Evolutionary conservation across 2,329 filamentous ascomycete species (phyloP), one percentile per base, ranked within the genome.

Genomic region (Aureobasidium sp.): DNA sequence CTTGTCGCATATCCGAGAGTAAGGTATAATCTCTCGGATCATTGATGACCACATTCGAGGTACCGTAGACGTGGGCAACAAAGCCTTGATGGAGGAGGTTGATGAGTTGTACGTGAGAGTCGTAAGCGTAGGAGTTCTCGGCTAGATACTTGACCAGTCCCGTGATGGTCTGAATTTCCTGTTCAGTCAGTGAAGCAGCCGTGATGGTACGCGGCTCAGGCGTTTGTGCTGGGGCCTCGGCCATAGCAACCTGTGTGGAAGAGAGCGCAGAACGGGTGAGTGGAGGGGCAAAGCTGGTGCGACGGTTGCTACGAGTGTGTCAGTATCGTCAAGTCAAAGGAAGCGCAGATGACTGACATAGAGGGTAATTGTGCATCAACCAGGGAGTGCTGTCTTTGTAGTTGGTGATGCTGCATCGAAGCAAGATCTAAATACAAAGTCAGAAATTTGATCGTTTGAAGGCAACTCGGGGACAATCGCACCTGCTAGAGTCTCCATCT

Each of bases 401-500:
- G 67, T 67, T 77, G 77, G 66, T 78, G 77, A 51, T 78, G 76
- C 66, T 78, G 78, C 74, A 78, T 77, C 8, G 75, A 75, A 51
- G 77, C 77, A 62, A 79, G 71, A 70, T 80, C 79, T 78, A 66
- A 26, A 59, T 62, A 42, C 34, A 37, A 46, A 13, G 46, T 61
- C 42, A 61, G n/a, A 52, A 51, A 32, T 32, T 23, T 15, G 23
- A n/a, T 47, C 32, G 55, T 47, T 58, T 58, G 55, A 32, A 48
- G 39, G 29, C 41, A 48, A 27, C 3, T 32, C 44, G n/a, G 10
- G 48, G 23, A 52, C 8, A 48, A 26, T 37, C 70, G 67, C 68
- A 79, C 77, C 77, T 68, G 78, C 76, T 62, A 80, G 67, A 62
- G 77, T 75, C 62, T 80, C 78, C 76, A 80, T 79, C 50, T 76